Conservation (phyloP, 2,329 filamentous ascomycete genomes). For the Ophiostoma novo-ulmi region DNA sequence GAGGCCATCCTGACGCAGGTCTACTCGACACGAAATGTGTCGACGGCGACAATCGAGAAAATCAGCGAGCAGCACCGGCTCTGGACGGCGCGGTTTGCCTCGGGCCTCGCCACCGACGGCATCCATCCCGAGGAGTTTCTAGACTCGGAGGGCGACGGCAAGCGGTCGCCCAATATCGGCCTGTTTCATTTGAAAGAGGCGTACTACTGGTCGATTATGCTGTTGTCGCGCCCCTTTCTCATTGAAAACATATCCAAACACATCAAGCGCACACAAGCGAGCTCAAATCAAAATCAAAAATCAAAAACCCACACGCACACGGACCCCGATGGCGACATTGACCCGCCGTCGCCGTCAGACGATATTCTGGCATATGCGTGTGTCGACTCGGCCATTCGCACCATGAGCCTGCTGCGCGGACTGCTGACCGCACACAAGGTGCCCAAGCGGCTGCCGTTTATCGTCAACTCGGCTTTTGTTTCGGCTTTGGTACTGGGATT, state of each 20-base stretch:
- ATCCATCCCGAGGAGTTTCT: conserved; percentile 25
- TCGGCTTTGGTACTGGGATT: conserved; percentile 42
- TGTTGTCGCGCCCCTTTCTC: conserved; percentile 37
- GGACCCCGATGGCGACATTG: background rate
- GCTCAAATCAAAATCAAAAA: background rate
- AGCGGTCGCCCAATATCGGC: conserved; percentile 30
- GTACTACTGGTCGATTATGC: conserved; percentile 39
- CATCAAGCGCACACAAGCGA: conserved; percentile 16
- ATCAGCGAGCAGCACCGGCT: conserved; percentile 32
- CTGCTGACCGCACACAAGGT: conserved; percentile 35
- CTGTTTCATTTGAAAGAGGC: conserved; percentile 36
- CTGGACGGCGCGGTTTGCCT: conserved; percentile 29
- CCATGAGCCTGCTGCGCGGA: conserved; percentile 38
- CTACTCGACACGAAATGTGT: conserved; percentile 34
- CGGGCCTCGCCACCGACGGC: conserved; percentile 27
- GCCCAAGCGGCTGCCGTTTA: conserved; percentile 41
- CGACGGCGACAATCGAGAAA: conserved; percentile 30
- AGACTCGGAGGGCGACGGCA: conserved; percentile 24
- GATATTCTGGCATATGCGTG: conserved; percentile 34
- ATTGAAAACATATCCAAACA: conserved; percentile 31
- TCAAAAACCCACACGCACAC: background rate
- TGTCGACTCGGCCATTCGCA: conserved; percentile 35
- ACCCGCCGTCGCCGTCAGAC: conserved; percentile 24
- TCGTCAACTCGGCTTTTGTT: conserved; percentile 44
- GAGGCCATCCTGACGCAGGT: conserved; percentile 36